A percentile compares a stretch with the other conserved stretches of the same genome.
phyloP scores from a whole-genome alignment of 495 filamentous ascomycete species.

The Haplographium delicatum region DNA sequence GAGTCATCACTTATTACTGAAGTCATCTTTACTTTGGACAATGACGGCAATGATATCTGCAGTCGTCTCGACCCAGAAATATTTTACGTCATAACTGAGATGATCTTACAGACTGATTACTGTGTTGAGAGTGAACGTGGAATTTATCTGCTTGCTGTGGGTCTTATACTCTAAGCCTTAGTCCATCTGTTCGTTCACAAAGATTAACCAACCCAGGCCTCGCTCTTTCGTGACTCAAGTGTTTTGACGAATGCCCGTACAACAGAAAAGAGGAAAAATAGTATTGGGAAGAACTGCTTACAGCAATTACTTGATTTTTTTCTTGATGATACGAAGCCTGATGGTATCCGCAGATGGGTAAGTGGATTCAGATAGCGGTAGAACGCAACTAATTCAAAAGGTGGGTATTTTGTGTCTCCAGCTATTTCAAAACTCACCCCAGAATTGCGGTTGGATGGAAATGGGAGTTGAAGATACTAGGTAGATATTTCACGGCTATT shows the following conservation, averaged over 20 bases:
- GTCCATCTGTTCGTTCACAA: too few relatives aligned
- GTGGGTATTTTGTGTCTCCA: slow-evolving; percentile 13
- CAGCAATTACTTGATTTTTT: slow-evolving; percentile 7
- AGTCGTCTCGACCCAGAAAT: slow-evolving; percentile 4
- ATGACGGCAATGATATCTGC: slow-evolving; percentile 8
- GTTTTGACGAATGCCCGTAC: not conserved
- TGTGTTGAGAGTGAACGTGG: slow-evolving; percentile 9
- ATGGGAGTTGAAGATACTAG: slow-evolving; percentile 2
- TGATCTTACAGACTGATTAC: slow-evolving; percentile 2
- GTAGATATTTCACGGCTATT: not conserved
- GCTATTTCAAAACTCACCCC: slow-evolving; percentile 1
- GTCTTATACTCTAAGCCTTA: too few relatives aligned
- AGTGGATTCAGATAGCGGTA: too few relatives aligned
- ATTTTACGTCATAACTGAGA: not conserved
- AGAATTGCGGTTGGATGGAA: slow-evolving; percentile 4
- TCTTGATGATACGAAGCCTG: not conserved
- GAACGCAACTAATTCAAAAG: slow-evolving; percentile 4
- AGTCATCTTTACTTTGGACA: slow-evolving; percentile 1
- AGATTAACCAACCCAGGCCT: not conserved
- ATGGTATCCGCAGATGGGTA: slow-evolving; percentile 17
- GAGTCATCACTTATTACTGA: not conserved
- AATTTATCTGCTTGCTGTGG: slow-evolving; percentile 13
- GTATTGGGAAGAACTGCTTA: slow-evolving; percentile 10
- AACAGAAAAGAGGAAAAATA: not conserved
- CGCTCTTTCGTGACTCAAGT: not conserved